phyloP scores from a whole-genome alignment of 2,329 filamentous ascomycete genomes.

The Alternaria tenuissima region DNA sequence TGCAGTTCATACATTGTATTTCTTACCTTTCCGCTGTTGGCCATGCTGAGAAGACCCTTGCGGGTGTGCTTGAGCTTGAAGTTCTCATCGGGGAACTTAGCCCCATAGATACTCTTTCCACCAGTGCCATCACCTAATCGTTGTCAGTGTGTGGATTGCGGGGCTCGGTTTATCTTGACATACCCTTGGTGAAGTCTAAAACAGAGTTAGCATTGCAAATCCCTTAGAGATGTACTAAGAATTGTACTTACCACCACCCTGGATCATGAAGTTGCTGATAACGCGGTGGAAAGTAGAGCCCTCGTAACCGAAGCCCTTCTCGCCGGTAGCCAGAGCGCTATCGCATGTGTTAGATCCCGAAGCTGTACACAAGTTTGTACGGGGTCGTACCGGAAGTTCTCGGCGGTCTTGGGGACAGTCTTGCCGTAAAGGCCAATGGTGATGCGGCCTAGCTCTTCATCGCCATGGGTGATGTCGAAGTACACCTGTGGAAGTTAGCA shows the following conservation, averaged over 20 bases:
- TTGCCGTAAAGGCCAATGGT: conserved; percentile 87
- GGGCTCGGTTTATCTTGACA: neutral
- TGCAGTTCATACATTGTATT: neutral
- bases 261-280: conserved; percentile 92
- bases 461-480: conserved; percentile 83
- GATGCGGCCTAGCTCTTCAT: conserved; percentile 75
- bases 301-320: conserved; percentile 86
- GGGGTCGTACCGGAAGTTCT: conserved; percentile 65
- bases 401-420: conserved; percentile 79
- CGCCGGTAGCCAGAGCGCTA: conserved; percentile 81
- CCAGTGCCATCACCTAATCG: conserved; percentile 73
- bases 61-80: conserved; percentile 94
- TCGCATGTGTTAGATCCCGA: conserved; percentile 42
- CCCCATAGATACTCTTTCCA: conserved; percentile 88
- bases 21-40: conserved; percentile 55
- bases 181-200: conserved; percentile 12
- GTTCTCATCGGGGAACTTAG: conserved; percentile 88
- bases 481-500: conserved; percentile 63
- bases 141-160: neutral
- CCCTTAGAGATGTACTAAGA: neutral
- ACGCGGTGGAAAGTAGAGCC: conserved; percentile 87
- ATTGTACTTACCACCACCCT: conserved; percentile 69
- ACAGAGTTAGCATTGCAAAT: conserved; percentile 1
- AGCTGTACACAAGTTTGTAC: neutral
- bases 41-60: conserved; percentile 76